Percentiles rank a stretch among this genome's conserved stretches.
Conservation (phyloP, 495 filamentous ascomycete genomes). For the Penicillium riverlandense region DNA sequence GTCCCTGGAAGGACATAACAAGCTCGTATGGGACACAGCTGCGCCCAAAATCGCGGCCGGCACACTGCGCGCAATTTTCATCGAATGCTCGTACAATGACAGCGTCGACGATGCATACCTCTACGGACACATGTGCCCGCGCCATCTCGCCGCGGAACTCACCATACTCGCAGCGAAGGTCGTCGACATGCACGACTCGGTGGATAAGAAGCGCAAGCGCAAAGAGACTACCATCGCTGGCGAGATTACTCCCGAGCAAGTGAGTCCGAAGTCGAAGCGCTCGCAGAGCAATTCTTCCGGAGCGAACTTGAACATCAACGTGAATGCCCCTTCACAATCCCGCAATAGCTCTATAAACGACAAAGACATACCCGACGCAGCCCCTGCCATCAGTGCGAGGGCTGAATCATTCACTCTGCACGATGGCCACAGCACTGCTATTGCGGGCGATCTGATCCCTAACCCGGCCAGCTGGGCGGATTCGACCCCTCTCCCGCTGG, state of each 20-base stretch:
- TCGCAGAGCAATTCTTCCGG: background rate
- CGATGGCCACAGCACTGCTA: conserved; percentile 1
- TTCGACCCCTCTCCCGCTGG: conserved; percentile 31
- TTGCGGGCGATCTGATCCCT: conserved; percentile 5
- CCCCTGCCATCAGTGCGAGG: too few species aligned
- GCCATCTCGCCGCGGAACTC: conserved; percentile 73
- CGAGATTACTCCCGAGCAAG: conserved; percentile 1
- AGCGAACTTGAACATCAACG: too few species aligned
- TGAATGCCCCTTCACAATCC: too few species aligned
- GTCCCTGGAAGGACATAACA: conserved; percentile 72
- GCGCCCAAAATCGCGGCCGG: conserved; percentile 71
- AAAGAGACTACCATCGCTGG: background rate
- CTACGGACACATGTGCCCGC: conserved; percentile 82
- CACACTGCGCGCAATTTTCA: conserved; percentile 71
- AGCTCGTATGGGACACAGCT: conserved; percentile 72
- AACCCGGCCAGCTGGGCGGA: conserved; percentile 15
- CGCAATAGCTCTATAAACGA: background rate
- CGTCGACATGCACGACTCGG: conserved; percentile 12
- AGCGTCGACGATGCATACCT: conserved; percentile 63
- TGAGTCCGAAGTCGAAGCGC: conserved; percentile 23
- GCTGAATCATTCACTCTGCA: too few species aligned
- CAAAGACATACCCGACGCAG: background rate
- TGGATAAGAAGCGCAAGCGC: conserved; percentile 28
- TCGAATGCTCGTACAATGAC: conserved; percentile 91
- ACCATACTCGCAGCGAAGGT: conserved; percentile 63